Evolutionary conservation across 1,284 basidiomycete species (phyloP).

Genomic region (Megacollybia platyphylla): DNA sequence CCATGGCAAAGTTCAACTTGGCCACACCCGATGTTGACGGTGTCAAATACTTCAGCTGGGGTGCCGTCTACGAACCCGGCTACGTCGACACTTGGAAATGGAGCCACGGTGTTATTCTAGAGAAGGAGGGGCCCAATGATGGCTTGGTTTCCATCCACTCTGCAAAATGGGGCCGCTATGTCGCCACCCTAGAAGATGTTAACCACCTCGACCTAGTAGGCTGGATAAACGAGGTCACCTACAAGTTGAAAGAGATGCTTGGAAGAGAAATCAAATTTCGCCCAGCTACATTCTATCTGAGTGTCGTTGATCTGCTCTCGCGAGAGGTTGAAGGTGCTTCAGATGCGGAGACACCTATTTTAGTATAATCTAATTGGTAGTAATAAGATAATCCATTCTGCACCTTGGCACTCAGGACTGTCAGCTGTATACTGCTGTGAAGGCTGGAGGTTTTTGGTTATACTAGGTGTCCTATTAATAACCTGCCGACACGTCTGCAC

Average conservation of each 20-base stretch:
- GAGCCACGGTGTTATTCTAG: constrained; percentile 74
- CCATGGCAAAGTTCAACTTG: constrained; percentile 84
- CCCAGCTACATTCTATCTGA: constrained; percentile 80
- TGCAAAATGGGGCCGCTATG: constrained; percentile 52
- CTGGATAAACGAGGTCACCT: constrained; percentile 70
- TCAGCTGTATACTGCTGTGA: no score
- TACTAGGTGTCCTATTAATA: neutral
- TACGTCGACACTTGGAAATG: constrained; percentile 84
- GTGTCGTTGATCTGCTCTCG: constrained; percentile 63
- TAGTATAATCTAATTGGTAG: no score
- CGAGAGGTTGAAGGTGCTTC: constrained; percentile 46
- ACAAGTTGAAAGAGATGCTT: constrained; percentile 77
- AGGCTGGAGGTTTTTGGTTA: neutral
- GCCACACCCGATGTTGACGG: constrained; percentile 65
- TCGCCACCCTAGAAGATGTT: constrained; percentile 81
- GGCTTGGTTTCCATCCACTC: constrained; percentile 80
- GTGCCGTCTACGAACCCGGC: constrained; percentile 79
- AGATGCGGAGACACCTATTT: no score
- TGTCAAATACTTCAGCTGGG: constrained; percentile 89
- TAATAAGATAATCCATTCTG: no score
- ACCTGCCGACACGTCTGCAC: no score
- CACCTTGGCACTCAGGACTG: no score
- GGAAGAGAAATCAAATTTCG: constrained; percentile 85
- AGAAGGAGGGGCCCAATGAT: constrained; percentile 89
- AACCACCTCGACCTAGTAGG: constrained; percentile 87